These are phyloP conservation scores for Bisporella sp. DNA, from an alignment of 2,329 filamentous ascomycete genomes.

Conservation along the genomic window DNA sequence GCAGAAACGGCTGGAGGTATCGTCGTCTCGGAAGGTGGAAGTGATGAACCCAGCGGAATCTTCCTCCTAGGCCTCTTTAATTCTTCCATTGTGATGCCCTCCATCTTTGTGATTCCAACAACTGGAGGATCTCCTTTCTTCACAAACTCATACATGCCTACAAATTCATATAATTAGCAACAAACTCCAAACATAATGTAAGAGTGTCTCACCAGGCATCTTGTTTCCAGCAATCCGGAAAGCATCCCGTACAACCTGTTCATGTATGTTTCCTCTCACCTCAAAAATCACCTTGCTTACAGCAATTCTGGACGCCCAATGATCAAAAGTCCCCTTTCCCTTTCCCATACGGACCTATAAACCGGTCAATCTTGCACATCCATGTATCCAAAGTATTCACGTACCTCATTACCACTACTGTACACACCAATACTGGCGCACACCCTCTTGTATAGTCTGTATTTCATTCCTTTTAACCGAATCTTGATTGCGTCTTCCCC, in stretches of 20 bases:
- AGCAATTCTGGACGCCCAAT: constrained; percentile 86
- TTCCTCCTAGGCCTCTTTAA: constrained; percentile 70
- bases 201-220: constrained; percentile 64
- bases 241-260: constrained; percentile 88
- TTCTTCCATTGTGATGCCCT: constrained; percentile 73
- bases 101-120: constrained; percentile 87
- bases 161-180: constrained; percentile 16
- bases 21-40: constrained; percentile 3
- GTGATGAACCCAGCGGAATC: constrained; percentile 17
- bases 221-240: constrained; percentile 93
- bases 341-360: constrained; percentile 89
- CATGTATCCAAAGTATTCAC: constrained; percentile 16
- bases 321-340: constrained; percentile 94
- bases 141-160: constrained; percentile 85
- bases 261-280: constrained; percentile 84
- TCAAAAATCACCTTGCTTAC: constrained; percentile 92
- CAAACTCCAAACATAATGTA: neutral
- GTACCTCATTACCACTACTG: constrained; percentile 83
- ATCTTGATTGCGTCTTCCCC: constrained; percentile 91
- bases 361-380: neutral
- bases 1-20: too few species aligned
- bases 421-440: constrained; percentile 93
- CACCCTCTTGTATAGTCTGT: constrained; percentile 85
- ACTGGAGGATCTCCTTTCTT: constrained; percentile 85
- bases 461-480: constrained; percentile 83